Percentiles rank a stretch among this genome's conserved stretches.
Conservation (phyloP, 768 basidiomycete species). For the Suillus sp. region DNA sequence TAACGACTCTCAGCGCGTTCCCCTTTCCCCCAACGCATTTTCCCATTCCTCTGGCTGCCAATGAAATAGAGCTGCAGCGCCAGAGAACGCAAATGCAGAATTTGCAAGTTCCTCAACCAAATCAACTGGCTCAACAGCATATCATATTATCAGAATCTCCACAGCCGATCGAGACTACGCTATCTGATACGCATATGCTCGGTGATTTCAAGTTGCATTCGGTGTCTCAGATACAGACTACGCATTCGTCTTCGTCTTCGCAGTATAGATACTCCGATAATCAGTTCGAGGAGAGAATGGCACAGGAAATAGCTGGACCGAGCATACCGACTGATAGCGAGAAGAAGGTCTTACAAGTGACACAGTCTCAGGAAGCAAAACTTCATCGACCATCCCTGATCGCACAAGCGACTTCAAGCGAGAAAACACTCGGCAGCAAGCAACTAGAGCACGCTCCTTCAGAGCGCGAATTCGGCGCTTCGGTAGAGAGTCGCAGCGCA, state of each 20-base stretch:
- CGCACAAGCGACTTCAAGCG: slow-evolving; percentile 22
- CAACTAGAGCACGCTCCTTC: slow-evolving; percentile 16
- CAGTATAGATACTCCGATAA: slow-evolving; percentile 13
- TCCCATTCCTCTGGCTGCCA: slow-evolving; percentile 53
- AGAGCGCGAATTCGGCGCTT: slow-evolving; percentile 39
- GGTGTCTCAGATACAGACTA: slow-evolving; percentile 14
- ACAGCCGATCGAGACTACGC: slow-evolving; percentile 13
- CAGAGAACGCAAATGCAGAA: slow-evolving; percentile 30
- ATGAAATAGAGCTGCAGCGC: slow-evolving; percentile 27
- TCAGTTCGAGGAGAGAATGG: not conserved
- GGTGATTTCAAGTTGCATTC: slow-evolving; percentile 12
- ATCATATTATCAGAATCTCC: slow-evolving; percentile 25
- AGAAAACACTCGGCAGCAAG: slow-evolving; percentile 22
- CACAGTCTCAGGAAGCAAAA: slow-evolving; percentile 13
- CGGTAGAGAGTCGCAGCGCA: slow-evolving; percentile 21
- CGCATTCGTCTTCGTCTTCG: slow-evolving; percentile 6
- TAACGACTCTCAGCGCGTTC: slow-evolving; percentile 74
- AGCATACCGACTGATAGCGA: slow-evolving; percentile 7
- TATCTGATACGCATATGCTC: slow-evolving; percentile 11
- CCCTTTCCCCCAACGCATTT: slow-evolving; percentile 74
- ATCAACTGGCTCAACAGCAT: slow-evolving; percentile 11
- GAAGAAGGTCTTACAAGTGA: not conserved
- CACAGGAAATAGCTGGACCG: not conserved
- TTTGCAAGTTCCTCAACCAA: slow-evolving; percentile 20
- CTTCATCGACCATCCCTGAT: slow-evolving; percentile 28